Conservation (phyloP, 2,329 filamentous ascomycete genomes). For the Diaporthe ampelina region DNA sequence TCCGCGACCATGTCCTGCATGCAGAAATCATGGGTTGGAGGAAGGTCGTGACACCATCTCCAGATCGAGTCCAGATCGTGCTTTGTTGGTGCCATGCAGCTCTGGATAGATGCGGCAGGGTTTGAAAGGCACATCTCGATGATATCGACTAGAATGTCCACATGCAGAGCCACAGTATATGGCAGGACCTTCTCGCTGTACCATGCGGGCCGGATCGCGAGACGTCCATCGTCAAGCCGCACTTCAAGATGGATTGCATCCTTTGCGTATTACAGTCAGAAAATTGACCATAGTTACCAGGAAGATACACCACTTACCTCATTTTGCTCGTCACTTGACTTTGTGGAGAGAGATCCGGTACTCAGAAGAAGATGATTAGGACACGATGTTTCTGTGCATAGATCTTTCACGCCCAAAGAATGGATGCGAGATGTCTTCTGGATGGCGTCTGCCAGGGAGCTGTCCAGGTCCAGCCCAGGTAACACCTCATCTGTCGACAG, state of each 20-base stretch:
- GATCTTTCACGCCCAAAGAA: not conserved
- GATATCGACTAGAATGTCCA: conserved; percentile 58
- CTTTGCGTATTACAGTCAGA: conserved; percentile 44
- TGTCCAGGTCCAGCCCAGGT: conserved; percentile 48
- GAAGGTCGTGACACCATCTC: conserved; percentile 61
- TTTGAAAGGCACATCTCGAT: conserved; percentile 52
- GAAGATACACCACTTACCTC: conserved; percentile 44
- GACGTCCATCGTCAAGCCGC: conserved; percentile 44
- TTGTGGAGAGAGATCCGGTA: conserved; percentile 39
- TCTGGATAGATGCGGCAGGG: conserved; percentile 49
- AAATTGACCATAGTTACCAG: not conserved
- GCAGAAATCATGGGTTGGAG: conserved; percentile 58
- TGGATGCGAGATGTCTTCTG: conserved; percentile 49
- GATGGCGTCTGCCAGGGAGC: conserved; percentile 47
- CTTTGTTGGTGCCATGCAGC: conserved; percentile 51
- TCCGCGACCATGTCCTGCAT: conserved; percentile 62
- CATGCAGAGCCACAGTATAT: conserved; percentile 58
- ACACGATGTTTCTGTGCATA: not conserved
- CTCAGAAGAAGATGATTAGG: conserved; percentile 42
- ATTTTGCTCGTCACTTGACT: conserved; percentile 42
- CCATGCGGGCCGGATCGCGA: conserved; percentile 58
- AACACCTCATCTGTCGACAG: conserved; percentile 52
- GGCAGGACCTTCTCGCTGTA: conserved; percentile 55
- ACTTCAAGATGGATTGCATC: conserved; percentile 51
- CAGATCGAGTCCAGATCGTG: conserved; percentile 54